Conservation (phyloP, 78 protist genomes). For the Dictyostelium discoideum region DNA sequence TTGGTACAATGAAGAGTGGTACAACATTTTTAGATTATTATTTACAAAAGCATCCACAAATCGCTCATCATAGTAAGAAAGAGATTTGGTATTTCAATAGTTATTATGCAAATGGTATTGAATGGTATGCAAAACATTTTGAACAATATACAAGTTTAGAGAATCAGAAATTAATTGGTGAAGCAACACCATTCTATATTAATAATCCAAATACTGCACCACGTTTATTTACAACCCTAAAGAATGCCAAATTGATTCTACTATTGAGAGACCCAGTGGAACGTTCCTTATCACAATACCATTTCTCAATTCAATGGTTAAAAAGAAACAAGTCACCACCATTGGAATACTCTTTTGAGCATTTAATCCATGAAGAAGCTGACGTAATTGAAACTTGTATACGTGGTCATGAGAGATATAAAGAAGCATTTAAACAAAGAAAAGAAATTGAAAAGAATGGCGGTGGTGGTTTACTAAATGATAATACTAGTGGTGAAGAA, state of each 20-base stretch:
- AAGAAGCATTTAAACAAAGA: background rate
- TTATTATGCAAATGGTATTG: slow-evolving; percentile 37
- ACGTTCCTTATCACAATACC: slow-evolving; percentile 36
- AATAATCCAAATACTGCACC: slow-evolving; percentile 62
- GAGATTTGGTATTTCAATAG: slow-evolving; percentile 74
- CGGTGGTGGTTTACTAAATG: too few relatives aligned
- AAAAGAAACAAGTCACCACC: background rate
- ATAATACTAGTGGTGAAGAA: too few relatives aligned
- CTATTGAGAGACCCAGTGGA: slow-evolving; percentile 66
- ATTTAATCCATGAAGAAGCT: slow-evolving; percentile 27
- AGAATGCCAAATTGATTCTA: slow-evolving; percentile 26
- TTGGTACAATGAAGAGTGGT: slow-evolving; percentile 70
- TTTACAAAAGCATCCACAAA: slow-evolving; percentile 56
- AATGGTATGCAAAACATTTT: slow-evolving; percentile 60
- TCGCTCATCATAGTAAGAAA: slow-evolving; percentile 63
- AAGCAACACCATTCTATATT: slow-evolving; percentile 71
- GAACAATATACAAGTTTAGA: background rate
- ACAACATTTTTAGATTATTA: slow-evolving; percentile 70
- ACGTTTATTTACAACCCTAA: slow-evolving; percentile 21
- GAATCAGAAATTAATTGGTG: slow-evolving; percentile 50
- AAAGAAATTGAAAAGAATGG: background rate
- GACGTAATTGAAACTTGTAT: slow-evolving; percentile 70
- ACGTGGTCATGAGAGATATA: slow-evolving; percentile 16
- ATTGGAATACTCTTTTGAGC: background rate
- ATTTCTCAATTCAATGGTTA: slow-evolving; percentile 55